These are phyloP conservation scores for Melaleuca quinquenervia DNA, from an alignment of 345 rosid species.

Conservation along the genomic window DNA sequence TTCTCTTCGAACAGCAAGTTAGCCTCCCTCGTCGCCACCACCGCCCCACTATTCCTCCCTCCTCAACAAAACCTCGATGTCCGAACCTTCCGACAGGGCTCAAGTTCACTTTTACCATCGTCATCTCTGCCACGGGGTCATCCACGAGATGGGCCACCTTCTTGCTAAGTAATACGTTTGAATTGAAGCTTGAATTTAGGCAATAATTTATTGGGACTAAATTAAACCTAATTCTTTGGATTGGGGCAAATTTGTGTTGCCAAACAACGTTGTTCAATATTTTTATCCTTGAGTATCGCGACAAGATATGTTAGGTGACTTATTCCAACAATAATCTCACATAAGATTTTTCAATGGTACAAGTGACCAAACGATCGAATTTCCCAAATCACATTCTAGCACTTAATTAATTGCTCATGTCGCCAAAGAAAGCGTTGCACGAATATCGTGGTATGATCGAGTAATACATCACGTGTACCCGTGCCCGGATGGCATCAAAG, in stretches of 20 bases:
- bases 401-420: not conserved
- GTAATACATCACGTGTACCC: no score
- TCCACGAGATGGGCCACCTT: not conserved
- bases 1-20: no score
- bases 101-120: not conserved
- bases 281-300: not conserved
- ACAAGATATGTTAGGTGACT: not conserved
- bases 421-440: rapidly evolving
- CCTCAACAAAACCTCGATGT: no score
- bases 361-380: rapidly evolving
- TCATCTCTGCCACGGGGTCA: rapidly evolving
- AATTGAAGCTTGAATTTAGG: not conserved
- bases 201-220: not conserved
- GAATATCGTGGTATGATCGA: no score
- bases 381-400: rapidly evolving
- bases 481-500: no score
- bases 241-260: not conserved
- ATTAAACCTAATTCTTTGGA: not conserved
- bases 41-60: no score
- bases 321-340: not conserved
- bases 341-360: not conserved
- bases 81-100: no score
- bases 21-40: no score
- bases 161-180: not conserved
- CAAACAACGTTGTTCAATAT: not conserved